Evolutionary conservation across 1,284 basidiomycete genomes (phyloP).

Genomic region (Ganoderma sinense): DNA sequence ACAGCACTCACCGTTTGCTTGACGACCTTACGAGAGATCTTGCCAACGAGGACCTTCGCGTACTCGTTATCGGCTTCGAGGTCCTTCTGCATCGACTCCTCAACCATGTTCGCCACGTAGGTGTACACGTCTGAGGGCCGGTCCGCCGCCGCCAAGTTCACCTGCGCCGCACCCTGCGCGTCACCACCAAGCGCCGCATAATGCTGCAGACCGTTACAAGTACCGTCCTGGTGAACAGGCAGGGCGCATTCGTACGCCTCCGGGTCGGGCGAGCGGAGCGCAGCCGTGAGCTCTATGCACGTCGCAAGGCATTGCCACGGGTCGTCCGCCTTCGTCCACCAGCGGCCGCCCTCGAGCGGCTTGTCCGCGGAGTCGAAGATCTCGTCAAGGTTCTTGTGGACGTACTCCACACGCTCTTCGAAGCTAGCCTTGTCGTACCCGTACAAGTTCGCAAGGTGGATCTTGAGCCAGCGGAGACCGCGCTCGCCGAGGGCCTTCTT

Average conservation of each 20-base stretch:
- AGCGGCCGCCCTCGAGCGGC: conserved; percentile 82
- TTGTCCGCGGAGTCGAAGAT: conserved; percentile 87
- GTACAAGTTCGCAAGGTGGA: conserved; percentile 93
- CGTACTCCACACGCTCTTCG: conserved; percentile 87
- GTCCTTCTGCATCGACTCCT: conserved; percentile 60
- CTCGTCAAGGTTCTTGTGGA: conserved; percentile 77
- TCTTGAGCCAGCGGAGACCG: conserved; percentile 87
- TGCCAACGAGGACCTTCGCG: conserved; percentile 78
- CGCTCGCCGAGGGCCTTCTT: conserved; percentile 81
- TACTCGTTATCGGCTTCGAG: conserved; percentile 56
- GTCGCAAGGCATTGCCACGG: conserved; percentile 97
- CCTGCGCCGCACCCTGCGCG: conserved; percentile 87
- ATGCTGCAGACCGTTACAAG: conserved; percentile 98
- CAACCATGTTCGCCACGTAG: conserved; percentile 88
- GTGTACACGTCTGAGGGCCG: conserved; percentile 97
- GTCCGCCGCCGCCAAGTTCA: conserved; percentile 90
- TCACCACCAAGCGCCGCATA: conserved; percentile 99
- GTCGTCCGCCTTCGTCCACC: conserved; percentile 96
- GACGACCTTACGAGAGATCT: conserved; percentile 93
- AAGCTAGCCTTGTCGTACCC: conserved; percentile 97
- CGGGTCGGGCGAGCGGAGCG: conserved; percentile 82
- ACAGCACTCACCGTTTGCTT: conserved; percentile 86
- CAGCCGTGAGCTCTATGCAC: conserved; percentile 87
- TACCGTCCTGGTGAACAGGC: conserved; percentile 98
- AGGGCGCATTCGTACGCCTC: conserved; percentile 75